phyloP scores from a whole-genome alignment of 2,329 filamentous ascomycete species.

The Colletotrichum tropicicola region DNA sequence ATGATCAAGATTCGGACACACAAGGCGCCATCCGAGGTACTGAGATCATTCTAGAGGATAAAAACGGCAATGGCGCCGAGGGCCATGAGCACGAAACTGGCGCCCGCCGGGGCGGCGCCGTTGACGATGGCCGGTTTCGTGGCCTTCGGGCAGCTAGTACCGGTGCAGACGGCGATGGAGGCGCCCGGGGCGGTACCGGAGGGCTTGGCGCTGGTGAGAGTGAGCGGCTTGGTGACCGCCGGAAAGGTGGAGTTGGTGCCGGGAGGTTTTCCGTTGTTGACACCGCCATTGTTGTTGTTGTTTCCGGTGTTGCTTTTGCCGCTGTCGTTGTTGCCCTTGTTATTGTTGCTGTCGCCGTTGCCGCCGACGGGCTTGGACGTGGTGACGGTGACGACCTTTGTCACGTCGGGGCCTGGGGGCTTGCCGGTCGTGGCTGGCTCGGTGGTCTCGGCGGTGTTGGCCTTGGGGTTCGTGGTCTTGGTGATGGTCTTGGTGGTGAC shows the following conservation, averaged over 20 bases:
- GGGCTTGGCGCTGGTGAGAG: conserved; percentile 13
- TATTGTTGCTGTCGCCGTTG: conserved; percentile 32
- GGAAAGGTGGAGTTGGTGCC: conserved; percentile 1
- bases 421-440: background rate
- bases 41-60: background rate
- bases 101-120: conserved; percentile 16
- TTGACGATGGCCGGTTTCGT: conserved; percentile 14
- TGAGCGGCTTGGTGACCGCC: background rate
- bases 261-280: background rate
- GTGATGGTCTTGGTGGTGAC: conserved; percentile 51
- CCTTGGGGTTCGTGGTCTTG: background rate
- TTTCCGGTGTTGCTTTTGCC: conserved; percentile 26
- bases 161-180: background rate
- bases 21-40: too few relatives aligned
- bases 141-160: conserved; percentile 11
- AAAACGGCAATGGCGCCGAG: conserved; percentile 12
- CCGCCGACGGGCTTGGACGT: background rate
- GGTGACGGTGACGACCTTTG: background rate
- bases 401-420: background rate
- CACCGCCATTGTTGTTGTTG: too few relatives aligned
- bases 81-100: conserved; percentile 25
- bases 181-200: conserved; percentile 19
- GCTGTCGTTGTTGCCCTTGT: conserved; percentile 38
- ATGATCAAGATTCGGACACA: too few relatives aligned
- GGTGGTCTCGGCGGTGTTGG: background rate